Base-by-base conservation (phyloP, 2,329 filamentous ascomycete genomes). In the Trichoderma arundinaceum region DNA sequence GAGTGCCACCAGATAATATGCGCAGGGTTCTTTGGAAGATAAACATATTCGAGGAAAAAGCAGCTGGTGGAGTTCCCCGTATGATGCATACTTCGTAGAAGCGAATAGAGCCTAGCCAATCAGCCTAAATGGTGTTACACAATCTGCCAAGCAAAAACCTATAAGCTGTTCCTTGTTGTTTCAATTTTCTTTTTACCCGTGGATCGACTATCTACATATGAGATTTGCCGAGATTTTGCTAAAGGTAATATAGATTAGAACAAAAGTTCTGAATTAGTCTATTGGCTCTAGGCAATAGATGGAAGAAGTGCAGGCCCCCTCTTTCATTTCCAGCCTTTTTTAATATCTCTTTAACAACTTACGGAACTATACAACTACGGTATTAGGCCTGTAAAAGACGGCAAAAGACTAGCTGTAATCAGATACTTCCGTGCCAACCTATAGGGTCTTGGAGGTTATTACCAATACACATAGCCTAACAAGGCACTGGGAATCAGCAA, bases 221-320 rank as follows among this genome's bases (percentile, higher is more conserved):
- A 62, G 38, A 52, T 62, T 62, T 62, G 59, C 59, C 59, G 48
- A 62, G 7, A 53, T 62, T 44, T 33, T 52, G 59, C 28, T 52
- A 17, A 62, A 62, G 12, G 48, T 43, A 53, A 33, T 53, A 49
- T 53, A 49, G 43, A 62, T n/a, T 51, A 22, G 38, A 35, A 12
- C 38, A 44, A 19, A 43, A 19, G 38, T 12, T n/a, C 12, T 28
- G 4, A 43, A 13, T 62, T 48, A 35, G 43, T 35, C 22, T 61
- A 35, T 22, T 38, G 59, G 59, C 38, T 38, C 59, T 17, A 33
- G 22, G 28, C 28, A 9, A 33, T 7, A 58, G 41, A 44, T 58
- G 54, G 9, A 44, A 43, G 48, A 41, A 15, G n/a, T 9, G 32
- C 39, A 33, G 59, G 38, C 28, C 35, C n/a, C 38, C 22, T 17